phyloP scores from a whole-genome alignment of 129 eudicot species.

The Saposhnikovia divaricata region DNA sequence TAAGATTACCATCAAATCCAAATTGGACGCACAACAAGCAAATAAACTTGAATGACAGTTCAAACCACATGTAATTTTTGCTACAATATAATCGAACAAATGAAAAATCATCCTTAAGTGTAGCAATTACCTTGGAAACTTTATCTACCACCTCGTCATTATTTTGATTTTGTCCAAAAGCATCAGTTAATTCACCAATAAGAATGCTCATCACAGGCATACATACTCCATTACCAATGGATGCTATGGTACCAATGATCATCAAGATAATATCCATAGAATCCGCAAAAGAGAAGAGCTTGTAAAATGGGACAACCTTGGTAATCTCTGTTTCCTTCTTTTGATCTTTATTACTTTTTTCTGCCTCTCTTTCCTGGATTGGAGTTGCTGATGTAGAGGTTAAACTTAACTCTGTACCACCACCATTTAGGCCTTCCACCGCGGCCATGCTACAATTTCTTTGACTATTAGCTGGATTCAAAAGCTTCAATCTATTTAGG shows the following conservation, averaged over 20 bases:
- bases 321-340: slow-evolving; percentile 10
- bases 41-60: background rate
- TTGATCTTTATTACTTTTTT: background rate
- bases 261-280: slow-evolving; percentile 22
- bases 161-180: slow-evolving; percentile 36
- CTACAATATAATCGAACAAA: background rate
- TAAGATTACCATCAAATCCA: background rate
- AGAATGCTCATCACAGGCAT: slow-evolving; percentile 44
- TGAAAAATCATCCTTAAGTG: background rate
- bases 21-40: background rate
- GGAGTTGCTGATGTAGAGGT: slow-evolving; percentile 4
- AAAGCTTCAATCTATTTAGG: background rate
- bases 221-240: slow-evolving; percentile 38
- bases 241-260: slow-evolving; percentile 37
- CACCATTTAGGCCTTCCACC: background rate
- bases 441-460: background rate
- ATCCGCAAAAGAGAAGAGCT: slow-evolving; percentile 17
- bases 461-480: background rate
- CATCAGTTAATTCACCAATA: slow-evolving; percentile 37
- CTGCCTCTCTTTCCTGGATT: background rate
- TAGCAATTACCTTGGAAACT: slow-evolving; percentile 33
- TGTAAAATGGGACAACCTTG: slow-evolving; percentile 12
- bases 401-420: background rate
- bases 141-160: slow-evolving; percentile 17
- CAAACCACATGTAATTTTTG: background rate